Evolutionary conservation across 2,329 filamentous ascomycete genomes (phyloP).

Genomic region (Cordyceps tenuipes): DNA sequence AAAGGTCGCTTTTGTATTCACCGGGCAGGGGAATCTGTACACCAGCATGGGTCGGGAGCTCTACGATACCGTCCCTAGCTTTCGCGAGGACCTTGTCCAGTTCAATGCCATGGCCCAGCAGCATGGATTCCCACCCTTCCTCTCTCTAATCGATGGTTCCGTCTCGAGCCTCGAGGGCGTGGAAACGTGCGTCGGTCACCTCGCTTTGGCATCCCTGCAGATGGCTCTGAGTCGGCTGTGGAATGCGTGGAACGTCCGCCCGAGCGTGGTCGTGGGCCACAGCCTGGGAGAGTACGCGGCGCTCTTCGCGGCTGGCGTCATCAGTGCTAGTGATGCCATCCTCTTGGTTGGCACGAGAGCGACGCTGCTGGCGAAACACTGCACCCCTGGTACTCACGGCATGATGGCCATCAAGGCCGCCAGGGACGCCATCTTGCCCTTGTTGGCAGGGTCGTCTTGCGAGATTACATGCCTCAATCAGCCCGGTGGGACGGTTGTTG

Average conservation of each 20-base stretch:
- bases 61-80: conserved; percentile 16
- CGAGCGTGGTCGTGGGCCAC: conserved; percentile 45
- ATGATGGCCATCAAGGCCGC: conserved; percentile 25
- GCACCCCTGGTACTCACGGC: conserved; percentile 56
- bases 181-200: background rate
- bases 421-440: conserved; percentile 17
- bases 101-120: background rate
- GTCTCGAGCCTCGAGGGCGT: background rate
- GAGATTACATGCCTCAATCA: conserved; percentile 65
- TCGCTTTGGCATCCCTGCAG: conserved; percentile 31
- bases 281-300: conserved; percentile 69
- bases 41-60: conserved; percentile 45
- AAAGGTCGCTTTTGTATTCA: conserved; percentile 27
- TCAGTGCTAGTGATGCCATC: conserved; percentile 63
- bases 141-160: background rate
- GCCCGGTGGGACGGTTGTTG: conserved; percentile 61
- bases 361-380: conserved; percentile 54
- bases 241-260: conserved; percentile 41
- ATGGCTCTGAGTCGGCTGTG: conserved; percentile 44
- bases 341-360: conserved; percentile 63
- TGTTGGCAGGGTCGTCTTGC: conserved; percentile 33
- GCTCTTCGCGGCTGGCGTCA: conserved; percentile 60
- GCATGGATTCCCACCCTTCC: background rate
- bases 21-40: conserved; percentile 47
- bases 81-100: background rate